These are phyloP conservation scores for Ceratocystis alfenasii DNA, from an alignment of 2,329 filamentous ascomycete genomes.

Conservation along the genomic window DNA sequence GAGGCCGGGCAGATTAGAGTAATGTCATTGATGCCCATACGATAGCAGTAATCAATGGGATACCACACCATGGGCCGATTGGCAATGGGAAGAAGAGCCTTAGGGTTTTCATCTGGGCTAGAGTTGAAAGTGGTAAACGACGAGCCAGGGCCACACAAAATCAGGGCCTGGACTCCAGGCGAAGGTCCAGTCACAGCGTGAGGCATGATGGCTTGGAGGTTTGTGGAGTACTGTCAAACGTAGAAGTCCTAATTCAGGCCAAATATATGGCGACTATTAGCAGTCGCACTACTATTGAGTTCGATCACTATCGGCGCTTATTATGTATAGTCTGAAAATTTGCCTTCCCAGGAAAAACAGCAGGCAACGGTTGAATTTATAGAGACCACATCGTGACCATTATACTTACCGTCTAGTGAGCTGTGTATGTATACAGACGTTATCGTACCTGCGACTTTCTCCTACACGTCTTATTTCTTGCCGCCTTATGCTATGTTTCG, in stretches of 20 bases:
- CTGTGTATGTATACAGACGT: background rate
- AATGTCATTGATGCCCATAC: slow-evolving; percentile 62
- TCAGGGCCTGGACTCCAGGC: slow-evolving; percentile 69
- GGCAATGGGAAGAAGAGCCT: slow-evolving; percentile 69
- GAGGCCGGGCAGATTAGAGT: slow-evolving; percentile 53
- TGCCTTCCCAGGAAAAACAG: too few relatives aligned
- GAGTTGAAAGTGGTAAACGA: slow-evolving; percentile 75
- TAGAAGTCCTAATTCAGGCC: background rate
- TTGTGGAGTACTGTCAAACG: background rate
- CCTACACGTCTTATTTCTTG: background rate
- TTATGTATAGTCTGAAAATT: background rate
- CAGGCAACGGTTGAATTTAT: too few relatives aligned
- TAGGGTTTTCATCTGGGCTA: slow-evolving; percentile 67
- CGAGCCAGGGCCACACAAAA: slow-evolving; percentile 70
- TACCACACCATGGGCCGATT: slow-evolving; percentile 88
- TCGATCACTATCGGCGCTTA: slow-evolving; percentile 7
- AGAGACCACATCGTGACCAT: background rate
- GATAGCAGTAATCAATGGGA: slow-evolving; percentile 72
- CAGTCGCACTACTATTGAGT: background rate
- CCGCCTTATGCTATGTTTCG: background rate
- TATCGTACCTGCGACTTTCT: background rate
- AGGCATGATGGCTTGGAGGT: slow-evolving; percentile 44
- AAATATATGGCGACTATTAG: slow-evolving; percentile 9
- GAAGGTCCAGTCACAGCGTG: slow-evolving; percentile 62
- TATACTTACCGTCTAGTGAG: background rate